Evolutionary conservation across 108 stramenopile genomes (phyloP), one percentile per base, ranked within the genome.

Genomic region (Epipyxis sp.): DNA sequence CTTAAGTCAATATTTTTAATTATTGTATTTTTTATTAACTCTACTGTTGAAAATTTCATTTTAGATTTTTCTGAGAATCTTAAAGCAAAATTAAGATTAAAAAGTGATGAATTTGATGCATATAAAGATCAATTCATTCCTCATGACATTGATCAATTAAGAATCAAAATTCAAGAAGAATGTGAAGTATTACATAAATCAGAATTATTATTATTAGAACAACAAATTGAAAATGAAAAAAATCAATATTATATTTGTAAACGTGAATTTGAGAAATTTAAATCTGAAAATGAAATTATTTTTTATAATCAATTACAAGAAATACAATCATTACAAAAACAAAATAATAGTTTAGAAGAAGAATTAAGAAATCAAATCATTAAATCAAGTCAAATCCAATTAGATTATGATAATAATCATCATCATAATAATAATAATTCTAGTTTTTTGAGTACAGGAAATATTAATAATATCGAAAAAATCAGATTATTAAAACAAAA

Each of bases 81-180:
- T 16, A 74, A 74, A 37, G 6, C 3, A 6, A 37, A 74, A 42
- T 42, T 74, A 54, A 16, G 10, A 27, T 37, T 43, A 27, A 27
- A 37, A 27, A 74, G 42, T 10, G 6, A 32, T 6, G 71, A 74
- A 37, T 74, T 74, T 42, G 71, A 74, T 37, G 10, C 40, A 57
- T n/a, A 30, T 42, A 3, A 25, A 13, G 71, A 74, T 27, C 10
- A 74, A 6, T 32, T 54, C 71, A 37, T 57, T 29, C 71, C 71
- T 10, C 71, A 74, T 32, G 71, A 74, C 25, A 74, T 74, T 37
- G 71, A 74, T 32, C 50, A 74, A 29, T 34, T 74, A 32, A 37
- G 71, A 13, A 74, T 74, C 25, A 39, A 74, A 37, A 42, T 74
- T 10, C 71, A 74, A 42, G 71, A 74, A 37, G 71, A 74, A 29